These are phyloP conservation scores for Gamsiella multidivaricata DNA, from an alignment of 192 early-diverging fungal genomes.

Conservation along the genomic window DNA sequence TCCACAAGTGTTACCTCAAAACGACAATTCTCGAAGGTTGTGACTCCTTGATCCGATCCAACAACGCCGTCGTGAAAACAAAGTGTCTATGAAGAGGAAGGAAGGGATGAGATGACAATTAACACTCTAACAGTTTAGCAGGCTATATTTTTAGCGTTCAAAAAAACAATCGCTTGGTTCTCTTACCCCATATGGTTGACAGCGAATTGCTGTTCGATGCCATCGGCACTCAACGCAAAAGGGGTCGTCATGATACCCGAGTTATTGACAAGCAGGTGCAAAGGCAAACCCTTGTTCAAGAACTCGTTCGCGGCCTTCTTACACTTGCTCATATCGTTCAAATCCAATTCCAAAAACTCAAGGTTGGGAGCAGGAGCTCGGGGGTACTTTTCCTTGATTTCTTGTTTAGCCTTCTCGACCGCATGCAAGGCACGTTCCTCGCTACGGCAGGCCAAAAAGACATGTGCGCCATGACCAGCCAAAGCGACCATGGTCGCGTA, in stretches of 20 bases:
- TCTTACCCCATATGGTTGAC: slow-evolving; percentile 58
- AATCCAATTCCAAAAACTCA: slow-evolving; percentile 44
- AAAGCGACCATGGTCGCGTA: slow-evolving; percentile 37
- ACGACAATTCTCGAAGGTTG: slow-evolving; percentile 48
- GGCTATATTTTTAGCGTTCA: not conserved
- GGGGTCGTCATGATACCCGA: slow-evolving; percentile 36
- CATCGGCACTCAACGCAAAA: slow-evolving; percentile 37
- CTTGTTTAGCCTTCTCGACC: slow-evolving; percentile 17
- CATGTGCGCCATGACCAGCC: slow-evolving; percentile 35
- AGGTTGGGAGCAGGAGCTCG: not conserved
- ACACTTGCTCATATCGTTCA: slow-evolving; percentile 5
- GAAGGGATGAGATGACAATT: not conserved
- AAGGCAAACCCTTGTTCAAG: slow-evolving; percentile 38
- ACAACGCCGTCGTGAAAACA: slow-evolving; percentile 44
- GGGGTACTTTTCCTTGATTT: slow-evolving; percentile 14
- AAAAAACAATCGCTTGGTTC: not conserved
- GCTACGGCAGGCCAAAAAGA: slow-evolving; percentile 25
- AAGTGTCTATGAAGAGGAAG: slow-evolving; percentile 9
- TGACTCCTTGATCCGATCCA: slow-evolving; percentile 39
- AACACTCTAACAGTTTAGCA: slow-evolving; percentile 2
- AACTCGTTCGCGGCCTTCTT: slow-evolving; percentile 38
- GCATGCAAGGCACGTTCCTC: slow-evolving; percentile 12
- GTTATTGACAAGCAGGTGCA: slow-evolving; percentile 58
- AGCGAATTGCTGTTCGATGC: slow-evolving; percentile 56
- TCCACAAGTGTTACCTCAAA: slow-evolving; percentile 17